Conservation (phyloP, 83 land plant genomes). For the Picea abies region DNA sequence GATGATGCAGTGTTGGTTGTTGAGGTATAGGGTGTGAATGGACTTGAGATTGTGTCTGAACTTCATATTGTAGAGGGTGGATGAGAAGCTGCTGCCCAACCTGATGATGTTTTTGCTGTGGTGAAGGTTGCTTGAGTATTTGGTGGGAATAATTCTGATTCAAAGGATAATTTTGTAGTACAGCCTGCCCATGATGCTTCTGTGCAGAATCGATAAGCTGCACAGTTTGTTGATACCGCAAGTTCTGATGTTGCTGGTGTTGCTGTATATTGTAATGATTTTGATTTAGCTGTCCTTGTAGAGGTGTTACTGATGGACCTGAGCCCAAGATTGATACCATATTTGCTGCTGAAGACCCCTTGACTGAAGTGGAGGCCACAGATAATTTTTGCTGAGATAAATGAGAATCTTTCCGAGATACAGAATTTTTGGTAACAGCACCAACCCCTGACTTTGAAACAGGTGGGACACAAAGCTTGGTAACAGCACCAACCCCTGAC, state of each 20-base stretch:
- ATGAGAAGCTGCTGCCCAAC: not conserved
- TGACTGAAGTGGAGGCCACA: conserved; percentile 1
- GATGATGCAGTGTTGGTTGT: conserved; percentile 3
- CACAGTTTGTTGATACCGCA: not conserved
- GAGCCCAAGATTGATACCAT: not conserved
- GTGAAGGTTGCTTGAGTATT: conserved; percentile 2
- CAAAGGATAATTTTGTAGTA: conserved; percentile 4
- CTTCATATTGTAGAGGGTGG: not conserved
- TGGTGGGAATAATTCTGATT: not conserved
- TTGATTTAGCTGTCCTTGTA: not conserved
- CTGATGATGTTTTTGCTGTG: not conserved
- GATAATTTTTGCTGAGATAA: not conserved
- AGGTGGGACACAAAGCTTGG: not conserved
- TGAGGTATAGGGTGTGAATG: not conserved
- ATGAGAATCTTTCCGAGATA: conserved; percentile 5
- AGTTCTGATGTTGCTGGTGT: not conserved
- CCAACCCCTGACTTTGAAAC: not conserved
- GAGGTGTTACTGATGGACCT: not conserved
- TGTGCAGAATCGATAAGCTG: no score
- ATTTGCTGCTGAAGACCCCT: not conserved
- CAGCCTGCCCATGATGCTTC: not conserved
- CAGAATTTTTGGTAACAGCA: not conserved
- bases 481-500: not conserved
- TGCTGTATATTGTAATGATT: not conserved
- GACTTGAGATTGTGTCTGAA: not conserved